Base-by-base conservation (phyloP, 1,284 basidiomycete species). In the Rhodotorula glutinis region DNA sequence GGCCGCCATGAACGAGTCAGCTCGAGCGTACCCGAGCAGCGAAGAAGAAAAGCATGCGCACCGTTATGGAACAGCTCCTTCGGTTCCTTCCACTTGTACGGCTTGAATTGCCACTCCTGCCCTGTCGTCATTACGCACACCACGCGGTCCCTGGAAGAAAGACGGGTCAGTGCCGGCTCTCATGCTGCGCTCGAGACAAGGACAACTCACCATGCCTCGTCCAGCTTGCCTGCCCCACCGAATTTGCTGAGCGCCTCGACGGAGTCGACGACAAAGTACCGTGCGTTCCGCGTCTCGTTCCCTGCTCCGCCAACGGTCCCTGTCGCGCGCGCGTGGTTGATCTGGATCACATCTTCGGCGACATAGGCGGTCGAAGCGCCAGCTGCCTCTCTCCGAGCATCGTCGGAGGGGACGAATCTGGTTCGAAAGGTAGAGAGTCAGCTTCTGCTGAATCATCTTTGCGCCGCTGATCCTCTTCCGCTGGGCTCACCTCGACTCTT, bases 81-180 rank as follows among this genome's bases (percentile, higher is more conserved):
- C 1, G 95, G 94, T 74, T 98, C 92, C 59, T 84, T 87, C 94
- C 94, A 98, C 78, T 92, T 92, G 81, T 98, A 98, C 40, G 89
- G 88, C 72, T 89, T 85, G 81, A 98, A 98, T 79, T 98, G 95
- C 95, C 95, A 98, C 57, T 88, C 87, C 75, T 98, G 95, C 3
- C 95, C 95, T 0, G 92, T 98, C 2, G 95, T 98, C 84, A 97
- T 88, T 17, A 98, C 95, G 73, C 92, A 95, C 7, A 97, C 88
- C 9, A 98, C 96, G 30, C 95, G 85, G 68, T 95, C 91, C 84
- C 84, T n/a, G n/a, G n/a, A n/a, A n/a, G n/a, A n/a, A n/a, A n/a
- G n/a, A n/a, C n/a, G n/a, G n/a, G n/a, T n/a, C n/a, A n/a, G n/a
- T n/a, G n/a, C n/a, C n/a, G n/a, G n/a, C n/a, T n/a, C n/a, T n/a